Percentiles rank a stretch among this genome's conserved stretches.
These are phyloP conservation scores for Salvia hispanica DNA, from an alignment of 257 asterid species.

Conservation along the genomic window DNA sequence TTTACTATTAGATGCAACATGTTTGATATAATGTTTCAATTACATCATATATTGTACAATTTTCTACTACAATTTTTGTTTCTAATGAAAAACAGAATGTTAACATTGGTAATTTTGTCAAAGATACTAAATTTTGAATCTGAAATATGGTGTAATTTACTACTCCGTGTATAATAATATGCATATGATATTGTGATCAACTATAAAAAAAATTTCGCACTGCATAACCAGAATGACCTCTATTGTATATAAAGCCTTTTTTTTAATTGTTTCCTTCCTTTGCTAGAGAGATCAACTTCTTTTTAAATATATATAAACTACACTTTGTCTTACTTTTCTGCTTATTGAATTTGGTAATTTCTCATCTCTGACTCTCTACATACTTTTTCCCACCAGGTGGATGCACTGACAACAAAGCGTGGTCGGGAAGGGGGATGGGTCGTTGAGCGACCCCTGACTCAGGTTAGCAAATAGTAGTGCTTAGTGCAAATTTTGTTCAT, in stretches of 20 bases:
- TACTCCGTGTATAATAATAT: too few relatives aligned
- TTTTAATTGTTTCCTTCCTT: background rate
- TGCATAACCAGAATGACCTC: background rate
- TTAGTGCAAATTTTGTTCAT: background rate
- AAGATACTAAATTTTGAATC: too few relatives aligned
- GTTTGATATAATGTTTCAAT: constrained; percentile 16
- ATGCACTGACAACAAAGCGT: constrained; percentile 71
- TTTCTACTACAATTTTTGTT: too few relatives aligned
- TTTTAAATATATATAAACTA: too few relatives aligned
- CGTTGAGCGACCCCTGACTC: too few relatives aligned
- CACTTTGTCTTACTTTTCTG: background rate
- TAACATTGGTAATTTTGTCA: too few relatives aligned
- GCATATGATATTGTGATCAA: too few relatives aligned
- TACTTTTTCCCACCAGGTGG: constrained; percentile 51
- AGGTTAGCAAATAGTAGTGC: constrained; percentile 42
- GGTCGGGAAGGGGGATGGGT: too few relatives aligned
- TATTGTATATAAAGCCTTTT: background rate
- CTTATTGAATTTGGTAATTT: constrained; percentile 9
- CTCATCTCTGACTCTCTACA: background rate
- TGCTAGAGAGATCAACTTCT: too few relatives aligned
- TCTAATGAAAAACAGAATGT: too few relatives aligned
- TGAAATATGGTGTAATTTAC: too few relatives aligned
- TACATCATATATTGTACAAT: background rate
- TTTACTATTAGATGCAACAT: background rate
- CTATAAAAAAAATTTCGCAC: too few relatives aligned